These are phyloP conservation scores for Antrodiella citrinella DNA, from an alignment of 768 basidiomycete species.

Conservation along the genomic window DNA sequence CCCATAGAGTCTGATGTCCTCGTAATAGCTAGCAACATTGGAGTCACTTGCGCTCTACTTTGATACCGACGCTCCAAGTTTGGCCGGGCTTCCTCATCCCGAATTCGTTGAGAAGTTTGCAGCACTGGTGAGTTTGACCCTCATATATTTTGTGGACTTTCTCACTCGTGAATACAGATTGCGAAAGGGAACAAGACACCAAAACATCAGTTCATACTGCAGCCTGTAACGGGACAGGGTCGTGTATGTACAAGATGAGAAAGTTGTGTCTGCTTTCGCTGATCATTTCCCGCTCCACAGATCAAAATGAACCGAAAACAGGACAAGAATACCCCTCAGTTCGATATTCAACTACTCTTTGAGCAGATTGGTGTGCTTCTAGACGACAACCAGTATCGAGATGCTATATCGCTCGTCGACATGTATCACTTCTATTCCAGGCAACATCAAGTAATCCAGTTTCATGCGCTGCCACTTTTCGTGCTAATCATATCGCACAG, in stretches of 20 bases:
- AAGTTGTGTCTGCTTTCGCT: not conserved
- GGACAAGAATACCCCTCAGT: conserved; percentile 68
- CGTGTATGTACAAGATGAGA: conserved; percentile 41
- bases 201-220: conserved; percentile 88
- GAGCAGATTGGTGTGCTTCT: conserved; percentile 89
- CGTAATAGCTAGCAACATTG: conserved; percentile 69
- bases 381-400: conserved; percentile 91
- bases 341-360: conserved; percentile 82
- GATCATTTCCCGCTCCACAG: conserved; percentile 28
- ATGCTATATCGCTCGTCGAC: conserved; percentile 86
- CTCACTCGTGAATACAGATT: conserved; percentile 29
- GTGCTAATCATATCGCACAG: conserved; percentile 8
- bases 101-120: conserved; percentile 70
- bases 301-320: conserved; percentile 76
- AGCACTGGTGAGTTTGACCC: conserved; percentile 45
- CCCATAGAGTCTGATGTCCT: not conserved
- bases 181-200: conserved; percentile 37
- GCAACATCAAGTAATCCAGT: conserved; percentile 54
- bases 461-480: not conserved
- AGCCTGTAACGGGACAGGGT: conserved; percentile 93
- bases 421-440: conserved; percentile 95
- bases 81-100: conserved; percentile 57
- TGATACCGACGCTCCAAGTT: conserved; percentile 81
- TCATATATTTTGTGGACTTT: not conserved
- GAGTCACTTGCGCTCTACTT: conserved; percentile 89